Conservation (phyloP, 2,329 filamentous ascomycete genomes). For the Fusarium beomiforme region DNA sequence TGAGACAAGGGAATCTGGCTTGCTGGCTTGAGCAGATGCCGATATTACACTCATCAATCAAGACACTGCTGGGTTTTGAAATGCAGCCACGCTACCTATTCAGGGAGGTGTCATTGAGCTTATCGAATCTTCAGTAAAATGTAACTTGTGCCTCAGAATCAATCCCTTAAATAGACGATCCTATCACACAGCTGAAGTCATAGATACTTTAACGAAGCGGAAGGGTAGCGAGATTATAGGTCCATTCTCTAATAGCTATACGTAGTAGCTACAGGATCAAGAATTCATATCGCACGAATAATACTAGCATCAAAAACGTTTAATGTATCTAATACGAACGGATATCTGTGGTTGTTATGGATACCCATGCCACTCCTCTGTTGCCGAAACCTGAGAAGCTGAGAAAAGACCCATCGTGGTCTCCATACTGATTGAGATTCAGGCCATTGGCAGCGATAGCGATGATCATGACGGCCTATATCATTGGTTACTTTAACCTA, state of each 20-base stretch:
- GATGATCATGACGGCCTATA: conserved; percentile 12
- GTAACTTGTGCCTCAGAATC: background rate
- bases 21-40: background rate
- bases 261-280: too few relatives aligned
- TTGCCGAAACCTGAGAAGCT: background rate
- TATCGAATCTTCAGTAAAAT: too few relatives aligned
- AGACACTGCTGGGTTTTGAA: background rate
- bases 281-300: background rate
- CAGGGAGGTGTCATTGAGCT: background rate
- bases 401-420: background rate
- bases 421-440: conserved; percentile 30
- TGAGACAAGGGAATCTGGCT: background rate
- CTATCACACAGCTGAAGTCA: background rate
- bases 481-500: conserved; percentile 10
- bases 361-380: background rate
- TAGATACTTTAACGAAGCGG: background rate
- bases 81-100: background rate
- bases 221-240: conserved; percentile 2
- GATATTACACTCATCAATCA: background rate
- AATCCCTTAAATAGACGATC: background rate
- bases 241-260: background rate
- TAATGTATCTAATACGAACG: background rate
- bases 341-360: background rate
- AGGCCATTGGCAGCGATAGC: conserved; percentile 18
- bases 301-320: background rate